A percentile compares a stretch with the other conserved stretches of the same genome.
These are phyloP conservation scores for Aquilaria agallochum DNA, from an alignment of 441 rosid genomes.

Conservation along the genomic window DNA sequence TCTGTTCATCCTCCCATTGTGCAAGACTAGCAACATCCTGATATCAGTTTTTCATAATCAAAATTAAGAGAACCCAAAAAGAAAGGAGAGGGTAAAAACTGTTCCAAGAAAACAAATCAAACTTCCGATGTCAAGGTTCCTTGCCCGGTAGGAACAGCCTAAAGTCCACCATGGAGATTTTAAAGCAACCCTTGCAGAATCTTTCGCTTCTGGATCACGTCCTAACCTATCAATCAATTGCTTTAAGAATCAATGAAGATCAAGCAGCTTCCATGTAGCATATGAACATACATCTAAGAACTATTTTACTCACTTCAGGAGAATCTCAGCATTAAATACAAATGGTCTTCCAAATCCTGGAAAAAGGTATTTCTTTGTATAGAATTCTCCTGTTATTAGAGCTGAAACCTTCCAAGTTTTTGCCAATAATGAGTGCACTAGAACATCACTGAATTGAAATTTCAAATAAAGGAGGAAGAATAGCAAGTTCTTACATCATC, in stretches of 20 bases:
- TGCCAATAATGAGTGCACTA: background rate
- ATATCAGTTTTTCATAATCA: background rate
- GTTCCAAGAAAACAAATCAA: background rate
- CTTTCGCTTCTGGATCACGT: constrained; percentile 71
- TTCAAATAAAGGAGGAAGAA: constrained; percentile 9
- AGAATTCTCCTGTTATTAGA: constrained; percentile 81
- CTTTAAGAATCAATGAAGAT: constrained; percentile 2
- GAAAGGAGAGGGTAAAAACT: background rate
- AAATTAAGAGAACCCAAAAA: background rate
- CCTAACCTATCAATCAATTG: constrained; percentile 45
- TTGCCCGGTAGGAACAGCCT: constrained; percentile 73
- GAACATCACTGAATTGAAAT: constrained; percentile 6
- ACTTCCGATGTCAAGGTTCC: constrained; percentile 10
- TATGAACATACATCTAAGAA: constrained; percentile 2
- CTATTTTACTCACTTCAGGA: constrained; percentile 45
- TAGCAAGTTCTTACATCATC: constrained; percentile 59
- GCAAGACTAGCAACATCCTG: constrained; percentile 79
- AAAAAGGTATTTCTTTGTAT: constrained; percentile 66
- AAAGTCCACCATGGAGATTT: constrained; percentile 95
- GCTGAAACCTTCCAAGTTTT: constrained; percentile 64
- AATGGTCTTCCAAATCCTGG: constrained; percentile 92
- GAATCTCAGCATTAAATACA: constrained; percentile 67
- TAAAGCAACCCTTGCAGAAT: constrained; percentile 79
- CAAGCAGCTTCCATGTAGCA: constrained; percentile 2
- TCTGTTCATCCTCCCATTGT: constrained; percentile 89